These are phyloP conservation scores for Lentinus tigrinus DNA, from an alignment of 768 basidiomycete species.

Conservation along the genomic window DNA sequence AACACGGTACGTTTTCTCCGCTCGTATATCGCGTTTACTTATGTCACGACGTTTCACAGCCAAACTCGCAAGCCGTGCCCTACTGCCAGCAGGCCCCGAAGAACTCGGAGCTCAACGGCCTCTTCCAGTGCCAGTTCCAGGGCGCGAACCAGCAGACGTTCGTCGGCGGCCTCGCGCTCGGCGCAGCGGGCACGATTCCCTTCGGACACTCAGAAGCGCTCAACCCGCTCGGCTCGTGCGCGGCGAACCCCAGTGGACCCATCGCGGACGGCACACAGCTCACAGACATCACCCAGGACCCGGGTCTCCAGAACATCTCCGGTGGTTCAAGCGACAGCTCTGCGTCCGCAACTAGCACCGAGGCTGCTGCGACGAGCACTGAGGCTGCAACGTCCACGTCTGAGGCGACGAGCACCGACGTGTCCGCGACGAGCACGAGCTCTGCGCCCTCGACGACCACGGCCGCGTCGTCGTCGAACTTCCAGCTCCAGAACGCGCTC, in stretches of 20 bases:
- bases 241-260: slow-evolving; percentile 46
- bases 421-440: slow-evolving; percentile 14
- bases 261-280: slow-evolving; percentile 49
- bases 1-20: slow-evolving; percentile 41
- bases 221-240: slow-evolving; percentile 50
- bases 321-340: not conserved
- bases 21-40: not conserved
- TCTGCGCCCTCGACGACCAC: slow-evolving; percentile 13
- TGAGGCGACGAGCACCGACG: slow-evolving; percentile 13
- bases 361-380: slow-evolving; percentile 4
- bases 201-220: slow-evolving; percentile 42
- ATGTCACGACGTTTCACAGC: slow-evolving; percentile 5
- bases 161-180: slow-evolving; percentile 42
- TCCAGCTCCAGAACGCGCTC: slow-evolving; percentile 32
- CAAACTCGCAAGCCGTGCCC: slow-evolving; percentile 33
- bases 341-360: slow-evolving; percentile 4
- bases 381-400: slow-evolving; percentile 4
- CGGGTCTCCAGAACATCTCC: slow-evolving; percentile 16
- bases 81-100: slow-evolving; percentile 56
- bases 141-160: slow-evolving; percentile 45
- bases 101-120: slow-evolving; percentile 51
- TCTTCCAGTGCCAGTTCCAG: slow-evolving; percentile 60
- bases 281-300: slow-evolving; percentile 21
- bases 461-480: slow-evolving; percentile 7
- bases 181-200: slow-evolving; percentile 51